phyloP scores from a whole-genome alignment of 176 grass and related monocot genomes.

The Lolium multiflorum region DNA sequence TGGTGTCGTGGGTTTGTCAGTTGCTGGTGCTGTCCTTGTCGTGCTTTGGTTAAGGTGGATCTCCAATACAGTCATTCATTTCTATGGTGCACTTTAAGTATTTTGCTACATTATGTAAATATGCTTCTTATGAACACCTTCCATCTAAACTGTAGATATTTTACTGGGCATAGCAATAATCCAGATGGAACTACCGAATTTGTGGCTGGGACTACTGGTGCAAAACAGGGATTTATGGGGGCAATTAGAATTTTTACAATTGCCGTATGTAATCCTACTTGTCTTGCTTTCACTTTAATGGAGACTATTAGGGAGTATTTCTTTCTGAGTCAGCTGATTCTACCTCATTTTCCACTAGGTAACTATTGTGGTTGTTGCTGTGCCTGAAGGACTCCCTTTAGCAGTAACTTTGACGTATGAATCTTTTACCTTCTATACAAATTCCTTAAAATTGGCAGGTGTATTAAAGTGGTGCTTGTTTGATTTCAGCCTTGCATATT shows the following conservation, averaged over 20 bases:
- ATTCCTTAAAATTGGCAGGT: constrained; percentile 1
- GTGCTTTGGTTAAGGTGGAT: constrained; percentile 64
- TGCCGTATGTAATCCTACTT: constrained; percentile 46
- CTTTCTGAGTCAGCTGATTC: constrained; percentile 26
- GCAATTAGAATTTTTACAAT: constrained; percentile 83
- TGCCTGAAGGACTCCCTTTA: constrained; percentile 80
- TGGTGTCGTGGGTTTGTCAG: constrained; percentile 60
- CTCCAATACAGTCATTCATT: background rate
- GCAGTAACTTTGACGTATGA: constrained; percentile 73
- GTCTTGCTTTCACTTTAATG: background rate
- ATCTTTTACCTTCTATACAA: constrained; percentile 29
- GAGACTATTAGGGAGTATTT: background rate
- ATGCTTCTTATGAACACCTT: constrained; percentile 17
- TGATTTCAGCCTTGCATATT: constrained; percentile 65
- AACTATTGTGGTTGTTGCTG: constrained; percentile 77
- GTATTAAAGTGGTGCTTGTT: constrained; percentile 19
- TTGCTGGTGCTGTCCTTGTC: constrained; percentile 58
- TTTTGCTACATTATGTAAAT: background rate
- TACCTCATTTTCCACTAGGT: constrained; percentile 47
- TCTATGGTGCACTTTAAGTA: background rate
- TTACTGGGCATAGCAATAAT: constrained; percentile 76
- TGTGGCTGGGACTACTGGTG: constrained; percentile 65
- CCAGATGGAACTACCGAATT: constrained; percentile 75
- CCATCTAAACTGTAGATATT: constrained; percentile 61
- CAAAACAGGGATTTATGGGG: constrained; percentile 68